A percentile compares a stretch with the other conserved stretches of the same genome.
These are phyloP conservation scores for Lactarius psammicola DNA, from an alignment of 768 basidiomycete genomes.

Conservation along the genomic window DNA sequence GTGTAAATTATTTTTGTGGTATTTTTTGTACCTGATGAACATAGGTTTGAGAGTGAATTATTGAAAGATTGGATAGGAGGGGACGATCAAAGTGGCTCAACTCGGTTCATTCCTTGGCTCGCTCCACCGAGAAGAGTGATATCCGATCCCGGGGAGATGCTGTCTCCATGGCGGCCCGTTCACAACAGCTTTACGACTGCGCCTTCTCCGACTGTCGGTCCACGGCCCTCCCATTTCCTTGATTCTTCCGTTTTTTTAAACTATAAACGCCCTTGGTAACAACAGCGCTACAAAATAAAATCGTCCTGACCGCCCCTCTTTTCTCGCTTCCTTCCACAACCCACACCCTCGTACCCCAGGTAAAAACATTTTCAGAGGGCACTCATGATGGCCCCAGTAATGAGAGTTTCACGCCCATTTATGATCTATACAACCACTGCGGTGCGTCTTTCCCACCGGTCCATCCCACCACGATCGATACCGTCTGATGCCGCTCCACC, in stretches of 20 bases:
- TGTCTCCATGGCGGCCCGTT: not conserved
- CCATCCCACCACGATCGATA: not conserved
- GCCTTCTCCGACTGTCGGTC: no score
- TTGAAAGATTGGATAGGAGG: no score
- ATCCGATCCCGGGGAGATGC: not conserved
- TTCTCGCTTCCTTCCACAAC: no score
- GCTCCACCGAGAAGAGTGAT: no score
- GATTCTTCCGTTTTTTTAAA: not conserved
- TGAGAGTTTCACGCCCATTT: not conserved
- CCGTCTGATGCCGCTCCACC: not conserved
- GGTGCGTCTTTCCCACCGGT: conserved; percentile 8
- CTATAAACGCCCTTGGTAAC: not conserved
- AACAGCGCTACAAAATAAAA: not conserved
- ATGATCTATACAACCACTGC: not conserved
- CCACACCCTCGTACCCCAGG: not conserved
- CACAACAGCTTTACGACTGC: no score
- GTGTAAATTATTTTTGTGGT: no score
- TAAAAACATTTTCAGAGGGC: not conserved
- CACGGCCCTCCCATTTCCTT: not conserved
- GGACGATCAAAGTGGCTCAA: not conserved
- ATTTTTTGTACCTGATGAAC: no score
- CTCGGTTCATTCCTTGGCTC: not conserved
- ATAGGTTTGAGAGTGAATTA: no score
- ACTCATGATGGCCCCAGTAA: not conserved
- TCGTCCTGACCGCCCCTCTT: not conserved